Evolutionary conservation across 179 eudicot species (phyloP).

Genomic region (Beta macrorhiza): DNA sequence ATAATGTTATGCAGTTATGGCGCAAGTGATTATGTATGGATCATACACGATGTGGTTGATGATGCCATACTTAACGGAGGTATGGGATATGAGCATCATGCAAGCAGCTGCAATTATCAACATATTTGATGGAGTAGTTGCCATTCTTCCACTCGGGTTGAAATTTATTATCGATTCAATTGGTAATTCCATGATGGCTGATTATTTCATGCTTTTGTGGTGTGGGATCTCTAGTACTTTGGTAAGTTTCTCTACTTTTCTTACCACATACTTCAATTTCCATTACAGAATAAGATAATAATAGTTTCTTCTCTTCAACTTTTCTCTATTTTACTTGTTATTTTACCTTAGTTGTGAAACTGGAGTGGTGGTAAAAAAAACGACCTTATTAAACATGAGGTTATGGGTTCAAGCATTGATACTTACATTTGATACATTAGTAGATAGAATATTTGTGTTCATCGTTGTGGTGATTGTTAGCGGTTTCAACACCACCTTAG

Average conservation of each 20-base stretch:
- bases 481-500: too few species aligned
- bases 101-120: slow-evolving; percentile 12
- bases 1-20: not conserved
- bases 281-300: too few species aligned
- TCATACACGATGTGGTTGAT: slow-evolving; percentile 15
- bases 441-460: too few species aligned
- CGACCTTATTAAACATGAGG: too few species aligned
- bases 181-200: not conserved
- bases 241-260: not conserved
- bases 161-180: not conserved
- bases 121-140: slow-evolving; percentile 14
- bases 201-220: slow-evolving; percentile 9
- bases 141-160: slow-evolving; percentile 6
- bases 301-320: too few species aligned
- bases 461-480: too few species aligned
- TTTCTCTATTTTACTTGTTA: too few species aligned
- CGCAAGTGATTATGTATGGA: slow-evolving; percentile 5
- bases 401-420: too few species aligned
- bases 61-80: slow-evolving; percentile 15
- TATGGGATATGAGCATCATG: slow-evolving; percentile 3
- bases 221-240: not conserved
- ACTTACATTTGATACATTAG: too few species aligned
- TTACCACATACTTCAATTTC: too few species aligned
- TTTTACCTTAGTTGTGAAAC: too few species aligned
- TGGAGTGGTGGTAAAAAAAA: too few species aligned